A percentile compares a stretch with the other conserved stretches of the same genome.
These are phyloP conservation scores for Botrytis byssoidea DNA, from an alignment of 2,329 filamentous ascomycete species.

Conservation along the genomic window DNA sequence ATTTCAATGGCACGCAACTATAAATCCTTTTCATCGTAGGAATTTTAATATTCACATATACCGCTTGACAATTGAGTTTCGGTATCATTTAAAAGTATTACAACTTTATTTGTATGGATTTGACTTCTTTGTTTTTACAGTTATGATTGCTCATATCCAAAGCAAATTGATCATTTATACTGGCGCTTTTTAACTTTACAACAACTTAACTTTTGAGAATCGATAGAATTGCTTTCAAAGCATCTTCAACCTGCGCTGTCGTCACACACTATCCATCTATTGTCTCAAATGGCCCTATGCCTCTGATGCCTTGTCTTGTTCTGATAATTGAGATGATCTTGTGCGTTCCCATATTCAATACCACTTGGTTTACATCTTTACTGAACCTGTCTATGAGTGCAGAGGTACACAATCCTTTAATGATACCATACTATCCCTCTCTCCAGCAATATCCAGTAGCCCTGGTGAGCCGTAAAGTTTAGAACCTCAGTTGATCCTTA, in stretches of 20 bases:
- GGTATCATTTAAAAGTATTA: neutral
- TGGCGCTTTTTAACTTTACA: neutral
- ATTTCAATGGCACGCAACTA: neutral
- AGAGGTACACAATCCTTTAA: neutral
- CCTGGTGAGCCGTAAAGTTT: neutral
- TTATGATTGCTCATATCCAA: neutral
- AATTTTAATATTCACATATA: neutral
- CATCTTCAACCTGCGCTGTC: neutral
- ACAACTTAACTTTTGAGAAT: neutral
- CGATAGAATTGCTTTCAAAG: neutral
- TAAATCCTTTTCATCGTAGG: neutral
- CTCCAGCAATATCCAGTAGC: neutral
- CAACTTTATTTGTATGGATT: neutral
- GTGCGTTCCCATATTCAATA: neutral
- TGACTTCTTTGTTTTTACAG: neutral
- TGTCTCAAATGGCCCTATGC: neutral
- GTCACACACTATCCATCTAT: neutral
- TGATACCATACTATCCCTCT: neutral
- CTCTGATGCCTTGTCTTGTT: neutral
- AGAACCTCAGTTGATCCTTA: neutral
- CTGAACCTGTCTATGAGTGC: neutral
- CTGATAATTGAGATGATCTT: neutral
- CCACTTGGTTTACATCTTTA: neutral
- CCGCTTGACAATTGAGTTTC: neutral
- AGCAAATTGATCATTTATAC: neutral